Evolutionary conservation across 306 rosid species (phyloP).

Genomic region (Vigna reflexopilosa): DNA sequence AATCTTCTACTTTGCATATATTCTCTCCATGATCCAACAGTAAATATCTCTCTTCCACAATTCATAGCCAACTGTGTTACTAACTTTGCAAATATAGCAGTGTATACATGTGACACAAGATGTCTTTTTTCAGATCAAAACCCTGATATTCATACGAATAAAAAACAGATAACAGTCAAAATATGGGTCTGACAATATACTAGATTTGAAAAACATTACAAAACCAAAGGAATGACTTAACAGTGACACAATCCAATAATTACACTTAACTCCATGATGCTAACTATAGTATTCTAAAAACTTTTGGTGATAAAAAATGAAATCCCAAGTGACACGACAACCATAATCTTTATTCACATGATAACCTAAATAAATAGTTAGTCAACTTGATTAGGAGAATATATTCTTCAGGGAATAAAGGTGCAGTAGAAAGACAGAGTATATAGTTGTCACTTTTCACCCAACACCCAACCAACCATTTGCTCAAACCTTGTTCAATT

Average conservation of each 20-base stretch:
- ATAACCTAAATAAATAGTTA: slow-evolving; percentile 42
- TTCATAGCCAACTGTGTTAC: not conserved
- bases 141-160: not conserved
- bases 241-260: slow-evolving; percentile 9
- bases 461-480: slow-evolving; percentile 42
- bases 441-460: slow-evolving; percentile 39
- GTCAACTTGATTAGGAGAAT: slow-evolving; percentile 49
- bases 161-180: too few relatives aligned
- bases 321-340: slow-evolving; percentile 26
- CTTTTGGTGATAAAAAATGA: not conserved
- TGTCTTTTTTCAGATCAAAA: too few relatives aligned
- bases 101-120: not conserved
- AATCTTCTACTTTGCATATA: slow-evolving; percentile 57
- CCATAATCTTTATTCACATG: slow-evolving; percentile 35
- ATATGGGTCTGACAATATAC: not conserved
- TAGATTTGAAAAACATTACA: not conserved
- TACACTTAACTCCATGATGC: slow-evolving; percentile 27
- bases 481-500: slow-evolving; percentile 37
- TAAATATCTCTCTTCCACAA: slow-evolving; percentile 29
- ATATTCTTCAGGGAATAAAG: slow-evolving; percentile 51
- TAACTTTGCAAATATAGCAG: not conserved
- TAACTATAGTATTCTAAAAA: slow-evolving; percentile 20
- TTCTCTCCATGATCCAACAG: slow-evolving; percentile 45
- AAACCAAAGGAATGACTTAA: not conserved
- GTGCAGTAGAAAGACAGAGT: slow-evolving; percentile 23